Base-by-base conservation (phyloP, 345 rosid genomes). In the Populus alba region DNA sequence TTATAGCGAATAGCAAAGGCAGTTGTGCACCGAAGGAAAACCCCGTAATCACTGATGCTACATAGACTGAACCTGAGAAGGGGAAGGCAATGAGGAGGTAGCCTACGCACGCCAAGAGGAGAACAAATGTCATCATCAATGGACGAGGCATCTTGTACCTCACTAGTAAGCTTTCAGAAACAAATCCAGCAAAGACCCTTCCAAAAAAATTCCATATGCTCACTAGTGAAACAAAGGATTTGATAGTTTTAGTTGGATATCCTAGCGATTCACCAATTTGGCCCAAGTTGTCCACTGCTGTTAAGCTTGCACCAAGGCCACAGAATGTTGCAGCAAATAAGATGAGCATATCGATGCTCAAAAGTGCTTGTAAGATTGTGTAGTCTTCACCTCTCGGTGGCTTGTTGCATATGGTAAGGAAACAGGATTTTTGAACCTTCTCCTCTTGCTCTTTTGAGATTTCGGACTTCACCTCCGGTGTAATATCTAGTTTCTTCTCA, bases 181-280 rank as follows among this genome's bases (percentile, higher is more conserved):
- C 91, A 71, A 90, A 94, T 6, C 97, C 98, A 0, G 97, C 77
- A 75, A 94, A 94, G 1, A 94, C 95, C 75, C 97, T 84, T 53
- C 98, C 97, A 9, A 91, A 94, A 80, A 86, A 94, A 72, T 91
- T 92, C 98, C 98, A 91, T 74, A 91, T 94, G 86, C 98, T 91
- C 7, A 91, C 97, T 7, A 94, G 87, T 2, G 98, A 92, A 72
- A 94, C 89, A 63, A 92, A 91, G 1, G 95, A 73, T 63, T 86
- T 87, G 1, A 92, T 87, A 23, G 95, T 88, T 18, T 85, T 85
- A 7, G 77, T 73, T 6, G 91, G 92, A 75, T 92, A 92, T 38
- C 97, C 97, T 8, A 94, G 89, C 3, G 97, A 92, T 62, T 94
- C 98, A 2, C 97, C 98, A 66, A 94, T 94, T 43, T 94, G 98